Evolutionary conservation across 148 eudicot genomes (phyloP), one percentile per base, ranked within the genome.

Genomic region (Rhododendron mucronatum): DNA sequence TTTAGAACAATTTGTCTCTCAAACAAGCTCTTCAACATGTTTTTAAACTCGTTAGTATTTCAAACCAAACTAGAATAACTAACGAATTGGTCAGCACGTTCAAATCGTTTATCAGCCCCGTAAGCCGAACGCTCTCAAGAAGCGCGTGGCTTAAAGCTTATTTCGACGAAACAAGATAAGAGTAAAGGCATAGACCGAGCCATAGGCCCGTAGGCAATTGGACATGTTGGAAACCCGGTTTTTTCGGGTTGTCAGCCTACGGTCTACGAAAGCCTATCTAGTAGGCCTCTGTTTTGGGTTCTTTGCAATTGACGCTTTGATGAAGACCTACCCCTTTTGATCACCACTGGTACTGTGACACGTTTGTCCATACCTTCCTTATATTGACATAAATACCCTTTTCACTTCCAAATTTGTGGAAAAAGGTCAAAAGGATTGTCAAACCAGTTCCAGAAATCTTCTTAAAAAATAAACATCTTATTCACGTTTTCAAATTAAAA

Each of bases 211-310:
- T 74, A 75, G 47, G 63, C 63, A 82, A 75, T 63, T 45, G 87
- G 85, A 50, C 80, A 28, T 0, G 87, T 33, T 30, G 76, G 74
- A 48, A 86, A 84, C 88, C 92, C 90, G 90, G 73, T 90, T 80
- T 86, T 86, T 80, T 89, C 90, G 90, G 90, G 92, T 83, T 88
- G 75, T 67, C 39, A 61, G 82, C 11, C 75, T 78, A 53, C n/a
- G 48, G 61, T 59, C 84, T 86, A 86, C 84, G 76, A 48, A 78
- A 35, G 41, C 45, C 50, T 47, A 45, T 6, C 2, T 5, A 13
- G 10, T 55, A 57, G 57, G 47, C 81, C 86, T 87, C 80, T 39
- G 41, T 28, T 35, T 76, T 74, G 85, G 88, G 88, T 83, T 47
- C 84, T 80, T 74, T 81, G 78, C 86, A 41, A 88, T 41, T 83